Base-by-base conservation (phyloP, 345 rosid genomes). In the Citrus mangshanensis region DNA sequence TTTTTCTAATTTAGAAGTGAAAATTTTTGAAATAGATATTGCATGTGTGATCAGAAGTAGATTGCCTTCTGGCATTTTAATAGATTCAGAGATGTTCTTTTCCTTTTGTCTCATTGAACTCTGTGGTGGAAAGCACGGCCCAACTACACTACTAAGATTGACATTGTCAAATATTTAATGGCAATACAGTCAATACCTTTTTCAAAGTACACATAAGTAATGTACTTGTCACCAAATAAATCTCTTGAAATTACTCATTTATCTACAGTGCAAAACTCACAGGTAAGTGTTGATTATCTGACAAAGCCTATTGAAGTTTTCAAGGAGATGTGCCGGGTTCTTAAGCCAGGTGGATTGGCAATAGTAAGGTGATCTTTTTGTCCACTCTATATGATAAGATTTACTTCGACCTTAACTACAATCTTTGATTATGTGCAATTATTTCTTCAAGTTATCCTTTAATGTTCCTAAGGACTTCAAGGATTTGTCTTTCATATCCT, bases 261-360 rank as follows among this genome's bases (percentile, higher is more conserved):
- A 6, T 59, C 2, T 6, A 14, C 0, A 28, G 25, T 55, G 64
- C 22, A 72, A 70, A 40, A 78, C 68, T 28, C 79, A 51, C 86
- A 95, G 99, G 99, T 93, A 73, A 91, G 99, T 80, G 94, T 92
- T 34, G 98, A 92, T 82, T 95, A 93, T 85, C 89, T 93, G 77
- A 89, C 91, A 46, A 95, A 90, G 80, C 99, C 99, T 49, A 84
- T 93, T 24, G 91, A 83, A 69, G 87, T 95, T 72, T 95, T 92
- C 85, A 93, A 87, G 84, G 98, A 93, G 89, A 93, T 93, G 91
- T 9, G 79, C 42, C 82, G 96, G 81, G 70, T 91, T 84, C 95
- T 93, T 73, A 93, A 93, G 86, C 98, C 98, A 1, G 93, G 96
- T 22, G 98, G 96, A 80, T 85, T 87, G 71, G 97, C 95, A 62